phyloP scores from a whole-genome alignment of 441 rosid species.

The Erysimum pusillum region DNA sequence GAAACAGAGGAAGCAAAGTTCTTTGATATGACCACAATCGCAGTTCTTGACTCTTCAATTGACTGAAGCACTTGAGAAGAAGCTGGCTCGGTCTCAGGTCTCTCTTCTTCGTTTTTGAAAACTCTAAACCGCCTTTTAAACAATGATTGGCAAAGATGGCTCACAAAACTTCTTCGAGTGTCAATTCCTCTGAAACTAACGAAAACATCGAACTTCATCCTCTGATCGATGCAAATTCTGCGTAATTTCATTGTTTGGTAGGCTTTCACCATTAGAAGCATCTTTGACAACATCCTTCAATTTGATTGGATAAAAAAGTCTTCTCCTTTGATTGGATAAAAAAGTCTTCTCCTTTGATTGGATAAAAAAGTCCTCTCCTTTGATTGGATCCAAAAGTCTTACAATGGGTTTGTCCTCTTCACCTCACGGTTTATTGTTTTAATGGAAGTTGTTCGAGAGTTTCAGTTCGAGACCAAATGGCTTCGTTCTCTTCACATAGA shows the following conservation, averaged over 20 bases:
- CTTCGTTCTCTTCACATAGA: neutral
- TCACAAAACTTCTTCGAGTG: constrained; percentile 9
- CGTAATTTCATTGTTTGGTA: too few relatives aligned
- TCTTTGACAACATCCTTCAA: too few relatives aligned
- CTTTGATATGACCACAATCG: constrained; percentile 9
- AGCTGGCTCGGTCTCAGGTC: neutral
- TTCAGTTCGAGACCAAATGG: neutral
- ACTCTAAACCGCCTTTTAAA: neutral
- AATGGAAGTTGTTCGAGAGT: too few relatives aligned
- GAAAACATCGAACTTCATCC: neutral
- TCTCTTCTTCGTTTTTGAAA: neutral
- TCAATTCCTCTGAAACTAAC: constrained; percentile 15
- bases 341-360: too few relatives aligned
- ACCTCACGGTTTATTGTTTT: too few relatives aligned
- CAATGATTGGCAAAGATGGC: constrained; percentile 4
- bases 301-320: neutral
- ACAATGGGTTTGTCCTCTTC: too few relatives aligned
- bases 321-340: too few relatives aligned
- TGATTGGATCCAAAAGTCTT: too few relatives aligned
- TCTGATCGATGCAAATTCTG: neutral
- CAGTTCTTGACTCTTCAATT: neutral
- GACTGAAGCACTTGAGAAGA: neutral
- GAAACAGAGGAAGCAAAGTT: neutral
- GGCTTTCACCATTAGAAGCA: too few relatives aligned
- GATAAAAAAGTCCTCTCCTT: too few relatives aligned